Conservation (phyloP, 805 yeast species). For the Metschnikowia arizonensis region DNA sequence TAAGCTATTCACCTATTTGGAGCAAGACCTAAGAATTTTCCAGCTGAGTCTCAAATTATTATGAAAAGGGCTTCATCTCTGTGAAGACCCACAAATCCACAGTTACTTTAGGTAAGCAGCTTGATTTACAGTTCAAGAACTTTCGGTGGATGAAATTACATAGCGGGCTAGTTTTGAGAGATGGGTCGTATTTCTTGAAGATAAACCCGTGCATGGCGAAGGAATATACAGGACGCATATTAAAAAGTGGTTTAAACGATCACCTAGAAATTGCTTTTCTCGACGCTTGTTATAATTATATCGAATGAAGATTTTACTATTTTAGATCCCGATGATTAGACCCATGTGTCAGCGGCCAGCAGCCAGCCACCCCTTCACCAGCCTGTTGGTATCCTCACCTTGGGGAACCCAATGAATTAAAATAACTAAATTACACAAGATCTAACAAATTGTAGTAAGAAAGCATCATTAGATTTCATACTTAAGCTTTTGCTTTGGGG, state of each 20-base stretch:
- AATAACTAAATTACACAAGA: too few species aligned
- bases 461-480: too few species aligned
- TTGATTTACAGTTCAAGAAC: constrained; percentile 41
- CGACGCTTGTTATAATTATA: constrained; percentile 38
- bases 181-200: constrained; percentile 46
- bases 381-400: too few species aligned
- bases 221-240: constrained; percentile 20
- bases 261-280: constrained; percentile 44
- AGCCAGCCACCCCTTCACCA: too few species aligned
- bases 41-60: constrained; percentile 39
- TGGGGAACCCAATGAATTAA: too few species aligned
- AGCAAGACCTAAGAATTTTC: constrained; percentile 49
- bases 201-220: constrained; percentile 39
- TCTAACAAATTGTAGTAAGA: too few species aligned
- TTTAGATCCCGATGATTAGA: too few species aligned
- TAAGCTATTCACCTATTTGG: constrained; percentile 41
- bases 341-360: too few species aligned
- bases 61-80: constrained; percentile 41
- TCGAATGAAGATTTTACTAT: background rate
- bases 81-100: constrained; percentile 38
- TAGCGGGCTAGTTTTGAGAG: constrained; percentile 44
- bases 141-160: constrained; percentile 52
- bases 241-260: constrained; percentile 27
- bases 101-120: constrained; percentile 44
- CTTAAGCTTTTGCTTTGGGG: background rate